A percentile compares a stretch with the other conserved stretches of the same genome.
phyloP scores from a whole-genome alignment of 2,329 filamentous ascomycete species.

The Paradendryphiella salina region DNA sequence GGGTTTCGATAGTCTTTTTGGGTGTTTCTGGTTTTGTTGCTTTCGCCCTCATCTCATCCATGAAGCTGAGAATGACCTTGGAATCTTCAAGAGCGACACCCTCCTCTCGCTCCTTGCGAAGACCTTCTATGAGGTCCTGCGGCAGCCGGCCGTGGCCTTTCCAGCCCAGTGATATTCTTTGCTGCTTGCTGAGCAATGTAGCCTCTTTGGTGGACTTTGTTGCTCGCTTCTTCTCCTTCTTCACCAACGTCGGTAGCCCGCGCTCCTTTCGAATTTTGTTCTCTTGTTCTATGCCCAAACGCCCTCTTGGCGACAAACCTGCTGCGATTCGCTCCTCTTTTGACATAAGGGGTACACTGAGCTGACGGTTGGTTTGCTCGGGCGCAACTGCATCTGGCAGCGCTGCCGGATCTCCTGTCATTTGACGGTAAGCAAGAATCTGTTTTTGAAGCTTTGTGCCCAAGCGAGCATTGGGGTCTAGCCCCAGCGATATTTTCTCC shows the following conservation, averaged over 20 bases:
- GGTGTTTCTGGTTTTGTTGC: not conserved
- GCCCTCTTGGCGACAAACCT: conserved; percentile 31
- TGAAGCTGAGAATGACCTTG: conserved; percentile 14
- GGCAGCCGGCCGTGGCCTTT: conserved; percentile 31
- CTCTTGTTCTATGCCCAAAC: conserved; percentile 28
- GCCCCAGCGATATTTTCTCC: conserved; percentile 30
- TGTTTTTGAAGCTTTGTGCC: conserved; percentile 29
- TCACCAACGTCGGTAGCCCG: conserved; percentile 18
- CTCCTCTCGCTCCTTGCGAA: conserved; percentile 28
- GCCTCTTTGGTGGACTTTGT: conserved; percentile 20
- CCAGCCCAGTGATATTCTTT: conserved; percentile 31
- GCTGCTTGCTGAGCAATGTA: conserved; percentile 30
- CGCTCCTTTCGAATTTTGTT: conserved; percentile 32
- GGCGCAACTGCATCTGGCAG: conserved; percentile 27
- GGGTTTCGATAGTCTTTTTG: not conserved
- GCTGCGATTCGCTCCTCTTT: conserved; percentile 33
- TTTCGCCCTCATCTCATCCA: conserved; percentile 11
- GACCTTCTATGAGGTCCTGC: conserved; percentile 30
- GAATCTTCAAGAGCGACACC: conserved; percentile 27
- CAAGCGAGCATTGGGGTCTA: conserved; percentile 33
- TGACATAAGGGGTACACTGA: conserved; percentile 29
- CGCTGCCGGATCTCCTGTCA: conserved; percentile 25
- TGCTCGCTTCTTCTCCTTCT: conserved; percentile 24
- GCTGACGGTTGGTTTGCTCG: conserved; percentile 4
- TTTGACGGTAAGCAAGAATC: conserved; percentile 33